These are phyloP conservation scores for Papiliotrema terrestris DNA, from an alignment of 1,284 basidiomycete species.

Conservation along the genomic window DNA sequence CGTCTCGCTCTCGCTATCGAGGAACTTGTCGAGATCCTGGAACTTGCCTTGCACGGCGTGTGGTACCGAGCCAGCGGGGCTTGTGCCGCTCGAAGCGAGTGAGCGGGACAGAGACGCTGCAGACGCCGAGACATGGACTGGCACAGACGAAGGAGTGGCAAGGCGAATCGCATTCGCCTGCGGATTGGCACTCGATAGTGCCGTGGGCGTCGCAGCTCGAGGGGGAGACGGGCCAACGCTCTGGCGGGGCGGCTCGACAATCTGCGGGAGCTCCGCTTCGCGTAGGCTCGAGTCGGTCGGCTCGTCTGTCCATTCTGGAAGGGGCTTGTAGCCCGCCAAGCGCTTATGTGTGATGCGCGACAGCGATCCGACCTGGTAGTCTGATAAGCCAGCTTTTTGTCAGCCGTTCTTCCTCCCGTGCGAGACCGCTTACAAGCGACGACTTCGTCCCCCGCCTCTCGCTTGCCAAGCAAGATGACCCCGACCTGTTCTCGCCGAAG, in stretches of 20 bases:
- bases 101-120: conserved; percentile 5
- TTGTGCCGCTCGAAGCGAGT: conserved; percentile 12
- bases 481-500: conserved; percentile 75
- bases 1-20: conserved; percentile 40
- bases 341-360: conserved; percentile 34
- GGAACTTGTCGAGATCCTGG: conserved; percentile 48
- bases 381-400: conserved; percentile 1
- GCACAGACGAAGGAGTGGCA: conserved; percentile 11
- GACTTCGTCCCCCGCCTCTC: conserved; percentile 38
- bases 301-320: conserved; percentile 51
- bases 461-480: conserved; percentile 72
- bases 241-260: conserved; percentile 1
- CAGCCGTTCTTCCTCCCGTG: neutral
- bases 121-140: conserved; percentile 13
- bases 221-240: conserved; percentile 4
- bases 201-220: conserved; percentile 8
- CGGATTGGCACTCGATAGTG: conserved; percentile 1
- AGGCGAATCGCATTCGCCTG: neutral
- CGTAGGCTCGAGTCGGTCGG: conserved; percentile 50
- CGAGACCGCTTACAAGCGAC: conserved; percentile 49
- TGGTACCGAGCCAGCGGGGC: conserved; percentile 20
- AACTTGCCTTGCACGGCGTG: conserved; percentile 26
- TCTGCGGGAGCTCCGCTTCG: conserved; percentile 36
- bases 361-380: conserved; percentile 40
- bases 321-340: conserved; percentile 34